A percentile compares a stretch with the other conserved stretches of the same genome.
Conservation (phyloP, 352 stramenopile genomes). For the Globisporangium megalacanthum region DNA sequence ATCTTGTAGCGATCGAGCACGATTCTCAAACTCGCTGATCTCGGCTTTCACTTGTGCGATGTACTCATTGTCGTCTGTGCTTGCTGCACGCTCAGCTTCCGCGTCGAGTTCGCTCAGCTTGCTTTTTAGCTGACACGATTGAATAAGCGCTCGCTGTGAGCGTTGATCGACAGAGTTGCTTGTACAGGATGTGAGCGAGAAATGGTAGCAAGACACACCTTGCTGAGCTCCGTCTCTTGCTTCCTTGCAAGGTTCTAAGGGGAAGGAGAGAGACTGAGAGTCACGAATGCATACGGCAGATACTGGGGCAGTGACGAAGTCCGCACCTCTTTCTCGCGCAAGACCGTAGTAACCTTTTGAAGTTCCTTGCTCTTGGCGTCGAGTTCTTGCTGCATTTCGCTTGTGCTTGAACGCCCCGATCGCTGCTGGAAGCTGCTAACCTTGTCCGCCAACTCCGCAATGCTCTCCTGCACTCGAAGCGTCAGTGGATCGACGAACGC, state of each 20-base stretch:
- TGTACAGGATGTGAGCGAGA: too few species aligned
- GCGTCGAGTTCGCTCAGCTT: constrained; percentile 5
- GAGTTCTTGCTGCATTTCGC: constrained; percentile 10
- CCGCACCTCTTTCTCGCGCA: constrained; percentile 13
- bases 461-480: constrained; percentile 16
- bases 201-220: not conserved
- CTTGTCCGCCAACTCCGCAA: constrained; percentile 25
- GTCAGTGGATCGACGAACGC: constrained; percentile 6
- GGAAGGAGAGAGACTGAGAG: not conserved
- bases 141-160: not conserved
- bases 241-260: constrained; percentile 1
- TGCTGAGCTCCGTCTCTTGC: constrained; percentile 5
- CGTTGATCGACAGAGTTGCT: not conserved
- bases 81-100: not conserved
- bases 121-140: not conserved
- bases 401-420: constrained; percentile 2
- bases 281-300: too few species aligned
- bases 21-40: constrained; percentile 2
- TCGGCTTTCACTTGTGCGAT: constrained; percentile 1
- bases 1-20: not conserved
- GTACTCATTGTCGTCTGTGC: not conserved
- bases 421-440: constrained; percentile 12
- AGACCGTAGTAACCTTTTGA: not conserved
- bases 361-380: constrained; percentile 5
- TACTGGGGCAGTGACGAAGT: not conserved